phyloP scores from a whole-genome alignment of 2,329 filamentous ascomycete species.

The Torrubiella hemipterigena region DNA sequence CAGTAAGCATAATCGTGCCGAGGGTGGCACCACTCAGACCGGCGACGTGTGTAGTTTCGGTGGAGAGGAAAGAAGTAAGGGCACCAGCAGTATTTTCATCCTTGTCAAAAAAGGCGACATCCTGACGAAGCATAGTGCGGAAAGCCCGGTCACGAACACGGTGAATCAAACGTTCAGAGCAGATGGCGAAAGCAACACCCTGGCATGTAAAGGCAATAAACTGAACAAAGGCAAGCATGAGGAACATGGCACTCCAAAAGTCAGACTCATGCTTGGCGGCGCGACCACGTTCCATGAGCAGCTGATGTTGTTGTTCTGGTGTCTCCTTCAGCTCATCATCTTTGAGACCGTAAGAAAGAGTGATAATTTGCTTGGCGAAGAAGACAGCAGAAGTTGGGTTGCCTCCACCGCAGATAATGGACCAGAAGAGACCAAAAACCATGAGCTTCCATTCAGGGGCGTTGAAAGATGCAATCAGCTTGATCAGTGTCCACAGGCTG shows the following conservation, averaged over 20 bases:
- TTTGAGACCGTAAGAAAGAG: constrained; percentile 45
- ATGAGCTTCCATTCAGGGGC: constrained; percentile 58
- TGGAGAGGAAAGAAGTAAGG: constrained; percentile 78
- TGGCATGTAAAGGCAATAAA: constrained; percentile 57
- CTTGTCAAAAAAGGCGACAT: constrained; percentile 82
- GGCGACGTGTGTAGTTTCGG: constrained; percentile 78
- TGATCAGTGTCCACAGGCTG: constrained; percentile 63
- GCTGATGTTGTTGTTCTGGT: constrained; percentile 34
- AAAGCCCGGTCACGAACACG: constrained; percentile 76
- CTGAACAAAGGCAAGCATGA: constrained; percentile 68
- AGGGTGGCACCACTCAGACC: constrained; percentile 81
- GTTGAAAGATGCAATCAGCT: constrained; percentile 73
- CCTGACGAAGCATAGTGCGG: constrained; percentile 78
- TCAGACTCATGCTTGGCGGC: constrained; percentile 60
- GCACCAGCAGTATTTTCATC: constrained; percentile 85
- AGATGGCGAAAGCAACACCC: constrained; percentile 67
- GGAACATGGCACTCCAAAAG: constrained; percentile 84
- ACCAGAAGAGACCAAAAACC: constrained; percentile 60
- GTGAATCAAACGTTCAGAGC: constrained; percentile 77
- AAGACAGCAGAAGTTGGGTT: constrained; percentile 65
- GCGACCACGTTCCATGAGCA: too few species aligned
- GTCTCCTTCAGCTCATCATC: too few species aligned
- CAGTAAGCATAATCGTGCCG: constrained; percentile 71
- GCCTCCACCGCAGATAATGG: constrained; percentile 66
- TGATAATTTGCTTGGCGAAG: constrained; percentile 78